phyloP scores from a whole-genome alignment of 108 stramenopile species.

The Stephanodiscus triporus region DNA sequence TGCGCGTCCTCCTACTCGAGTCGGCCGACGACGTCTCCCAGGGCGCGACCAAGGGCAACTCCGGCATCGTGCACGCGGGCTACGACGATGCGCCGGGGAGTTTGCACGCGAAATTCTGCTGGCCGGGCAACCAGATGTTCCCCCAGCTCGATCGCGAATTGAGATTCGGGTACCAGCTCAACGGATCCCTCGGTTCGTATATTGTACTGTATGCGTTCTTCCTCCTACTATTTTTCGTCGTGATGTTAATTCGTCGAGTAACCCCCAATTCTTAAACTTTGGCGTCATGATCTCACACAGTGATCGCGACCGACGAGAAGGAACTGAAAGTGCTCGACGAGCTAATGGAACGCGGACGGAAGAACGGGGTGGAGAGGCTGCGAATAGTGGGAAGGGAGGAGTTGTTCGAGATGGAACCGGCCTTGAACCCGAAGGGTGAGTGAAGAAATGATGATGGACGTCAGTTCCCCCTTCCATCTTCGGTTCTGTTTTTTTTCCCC shows the following conservation, averaged over 20 bases:
- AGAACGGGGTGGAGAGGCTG: slow-evolving; percentile 76
- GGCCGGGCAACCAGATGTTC: slow-evolving; percentile 89
- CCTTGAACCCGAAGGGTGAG: slow-evolving; percentile 50
- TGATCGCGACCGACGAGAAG: slow-evolving; percentile 64
- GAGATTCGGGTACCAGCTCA: slow-evolving; percentile 82
- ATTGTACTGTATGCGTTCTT: too few species aligned
- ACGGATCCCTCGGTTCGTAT: slow-evolving; percentile 81
- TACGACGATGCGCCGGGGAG: slow-evolving; percentile 85
- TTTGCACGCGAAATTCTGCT: slow-evolving; percentile 73
- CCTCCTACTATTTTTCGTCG: too few species aligned
- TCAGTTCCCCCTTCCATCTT: too few species aligned
- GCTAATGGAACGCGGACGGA: slow-evolving; percentile 65
- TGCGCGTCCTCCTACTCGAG: slow-evolving; percentile 63
- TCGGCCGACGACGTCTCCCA: slow-evolving; percentile 82
- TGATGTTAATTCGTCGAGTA: too few species aligned
- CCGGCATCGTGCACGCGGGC: slow-evolving; percentile 87
- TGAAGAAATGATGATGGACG: neutral
- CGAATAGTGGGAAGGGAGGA: slow-evolving; percentile 65
- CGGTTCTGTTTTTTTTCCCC: neutral
- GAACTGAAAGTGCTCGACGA: slow-evolving; percentile 69
- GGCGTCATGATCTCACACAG: too few species aligned
- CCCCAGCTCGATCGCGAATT: slow-evolving; percentile 75
- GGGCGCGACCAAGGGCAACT: slow-evolving; percentile 78
- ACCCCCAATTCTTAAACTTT: too few species aligned
- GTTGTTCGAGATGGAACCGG: slow-evolving; percentile 69